phyloP scores from a whole-genome alignment of 2,329 filamentous ascomycete species.

The Pezicula rhizophila region DNA sequence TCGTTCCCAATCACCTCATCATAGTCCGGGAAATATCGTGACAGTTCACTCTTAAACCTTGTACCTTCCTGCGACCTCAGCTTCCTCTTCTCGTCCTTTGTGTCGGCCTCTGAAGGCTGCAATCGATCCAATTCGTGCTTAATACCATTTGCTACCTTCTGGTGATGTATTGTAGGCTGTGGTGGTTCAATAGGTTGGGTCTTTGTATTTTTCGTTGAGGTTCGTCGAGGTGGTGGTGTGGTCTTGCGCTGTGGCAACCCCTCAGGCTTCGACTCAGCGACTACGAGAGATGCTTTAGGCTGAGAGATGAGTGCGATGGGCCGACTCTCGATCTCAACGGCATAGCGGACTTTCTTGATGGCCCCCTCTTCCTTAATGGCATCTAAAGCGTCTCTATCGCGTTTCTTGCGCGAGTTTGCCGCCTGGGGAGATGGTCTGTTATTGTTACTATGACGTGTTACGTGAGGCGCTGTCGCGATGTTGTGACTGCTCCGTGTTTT shows the following conservation, averaged over 20 bases:
- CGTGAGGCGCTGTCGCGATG: too few relatives aligned
- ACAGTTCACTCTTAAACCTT: constrained; percentile 84
- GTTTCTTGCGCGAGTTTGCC: too few relatives aligned
- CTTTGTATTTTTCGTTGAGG: constrained; percentile 1
- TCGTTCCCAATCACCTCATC: constrained; percentile 89
- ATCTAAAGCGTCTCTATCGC: too few relatives aligned
- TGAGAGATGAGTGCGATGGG: constrained; percentile 9
- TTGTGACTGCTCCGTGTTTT: too few relatives aligned
- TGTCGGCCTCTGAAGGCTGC: constrained; percentile 40
- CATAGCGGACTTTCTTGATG: constrained; percentile 44
- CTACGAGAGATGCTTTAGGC: constrained; percentile 16
- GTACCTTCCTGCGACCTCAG: constrained; percentile 81
- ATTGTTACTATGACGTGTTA: too few relatives aligned
- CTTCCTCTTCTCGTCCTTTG: constrained; percentile 62
- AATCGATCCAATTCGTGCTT: constrained; percentile 54
- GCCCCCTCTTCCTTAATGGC: not conserved
- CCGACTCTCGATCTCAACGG: constrained; percentile 44
- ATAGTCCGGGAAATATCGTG: constrained; percentile 87
- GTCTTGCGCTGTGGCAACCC: constrained; percentile 17
- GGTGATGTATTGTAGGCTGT: constrained; percentile 41
- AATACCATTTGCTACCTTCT: constrained; percentile 56
- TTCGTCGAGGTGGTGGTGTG: constrained; percentile 22
- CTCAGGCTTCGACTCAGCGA: constrained; percentile 19
- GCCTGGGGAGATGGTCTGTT: too few relatives aligned
- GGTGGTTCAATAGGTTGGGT: not conserved